Conservation (phyloP, 768 basidiomycete genomes). For the Termitomyces sp. region DNA sequence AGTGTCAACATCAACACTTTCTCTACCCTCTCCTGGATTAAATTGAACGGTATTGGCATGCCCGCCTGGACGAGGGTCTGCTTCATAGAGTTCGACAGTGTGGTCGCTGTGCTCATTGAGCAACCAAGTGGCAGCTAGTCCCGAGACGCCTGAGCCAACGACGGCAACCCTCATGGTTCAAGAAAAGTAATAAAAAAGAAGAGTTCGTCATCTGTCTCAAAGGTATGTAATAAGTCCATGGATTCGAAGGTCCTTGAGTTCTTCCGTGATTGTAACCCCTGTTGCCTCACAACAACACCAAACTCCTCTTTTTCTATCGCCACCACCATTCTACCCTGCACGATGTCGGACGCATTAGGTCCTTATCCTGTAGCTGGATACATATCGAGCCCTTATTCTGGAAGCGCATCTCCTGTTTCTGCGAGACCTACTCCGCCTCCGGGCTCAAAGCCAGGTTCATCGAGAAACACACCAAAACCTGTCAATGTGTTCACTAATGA, state of each 20-base stretch:
- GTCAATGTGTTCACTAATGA: constrained; percentile 64
- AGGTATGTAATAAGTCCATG: not conserved
- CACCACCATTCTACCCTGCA: not conserved
- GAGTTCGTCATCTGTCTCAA: not conserved
- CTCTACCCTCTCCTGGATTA: constrained; percentile 23
- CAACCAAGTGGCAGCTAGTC: constrained; percentile 73
- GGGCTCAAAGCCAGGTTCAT: constrained; percentile 11
- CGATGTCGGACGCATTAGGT: constrained; percentile 9
- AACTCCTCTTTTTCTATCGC: not conserved
- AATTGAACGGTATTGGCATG: constrained; percentile 74
- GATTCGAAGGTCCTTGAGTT: not conserved
- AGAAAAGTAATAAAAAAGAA: not conserved
- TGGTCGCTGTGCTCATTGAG: constrained; percentile 72
- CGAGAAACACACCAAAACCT: constrained; percentile 37
- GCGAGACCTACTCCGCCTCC: constrained; percentile 7
- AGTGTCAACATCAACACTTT: constrained; percentile 62
- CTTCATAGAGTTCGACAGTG: constrained; percentile 72
- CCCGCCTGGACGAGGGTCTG: constrained; percentile 62
- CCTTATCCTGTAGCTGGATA: not conserved
- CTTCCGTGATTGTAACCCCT: not conserved
- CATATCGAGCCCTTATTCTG: constrained; percentile 9
- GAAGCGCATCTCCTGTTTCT: constrained; percentile 11
- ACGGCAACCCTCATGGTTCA: constrained; percentile 58
- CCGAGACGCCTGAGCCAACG: constrained; percentile 74
- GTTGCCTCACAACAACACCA: constrained; percentile 1